Evolutionary conservation across 1,139 yeast species (phyloP).

Genomic region (Hyphopichia wangnamkhiaoensis): DNA sequence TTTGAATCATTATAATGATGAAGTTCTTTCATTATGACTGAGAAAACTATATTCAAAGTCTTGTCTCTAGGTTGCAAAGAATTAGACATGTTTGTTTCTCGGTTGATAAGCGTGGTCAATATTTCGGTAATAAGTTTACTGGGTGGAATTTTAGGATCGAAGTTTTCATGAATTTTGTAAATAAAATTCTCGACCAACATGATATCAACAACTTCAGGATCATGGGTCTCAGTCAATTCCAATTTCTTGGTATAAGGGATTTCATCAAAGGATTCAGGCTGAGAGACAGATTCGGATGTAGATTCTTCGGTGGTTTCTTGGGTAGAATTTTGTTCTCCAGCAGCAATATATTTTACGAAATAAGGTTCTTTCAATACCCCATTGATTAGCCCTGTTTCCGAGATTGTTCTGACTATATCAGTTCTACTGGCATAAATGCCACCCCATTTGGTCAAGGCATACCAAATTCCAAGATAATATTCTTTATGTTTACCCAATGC

Average conservation of each 20-base stretch:
- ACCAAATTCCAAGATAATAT: conserved; percentile 32
- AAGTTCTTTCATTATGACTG: conserved; percentile 34
- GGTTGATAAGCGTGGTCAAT: conserved; percentile 22
- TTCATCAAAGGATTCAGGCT: neutral
- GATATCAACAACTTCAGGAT: conserved; percentile 21
- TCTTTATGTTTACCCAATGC: conserved; percentile 34
- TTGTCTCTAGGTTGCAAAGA: conserved; percentile 22
- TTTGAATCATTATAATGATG: conserved; percentile 37
- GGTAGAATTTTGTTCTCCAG: conserved; percentile 7
- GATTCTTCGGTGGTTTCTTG: conserved; percentile 5
- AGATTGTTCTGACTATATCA: conserved; percentile 11
- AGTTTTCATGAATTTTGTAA: conserved; percentile 30
- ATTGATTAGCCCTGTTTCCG: conserved; percentile 10
- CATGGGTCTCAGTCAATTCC: conserved; percentile 1
- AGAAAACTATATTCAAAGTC: conserved; percentile 31
- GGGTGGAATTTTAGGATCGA: conserved; percentile 19
- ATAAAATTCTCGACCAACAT: conserved; percentile 35
- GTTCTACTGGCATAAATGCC: conserved; percentile 20
- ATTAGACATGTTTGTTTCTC: conserved; percentile 16
- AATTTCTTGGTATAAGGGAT: neutral
- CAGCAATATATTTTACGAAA: conserved; percentile 11
- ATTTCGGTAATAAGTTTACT: conserved; percentile 24
- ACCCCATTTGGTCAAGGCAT: conserved; percentile 35
- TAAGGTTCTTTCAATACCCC: conserved; percentile 11
- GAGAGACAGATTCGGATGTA: conserved; percentile 3